Base-by-base conservation (phyloP, 2,329 filamentous ascomycete genomes). In the Epichloe aotearoae region DNA sequence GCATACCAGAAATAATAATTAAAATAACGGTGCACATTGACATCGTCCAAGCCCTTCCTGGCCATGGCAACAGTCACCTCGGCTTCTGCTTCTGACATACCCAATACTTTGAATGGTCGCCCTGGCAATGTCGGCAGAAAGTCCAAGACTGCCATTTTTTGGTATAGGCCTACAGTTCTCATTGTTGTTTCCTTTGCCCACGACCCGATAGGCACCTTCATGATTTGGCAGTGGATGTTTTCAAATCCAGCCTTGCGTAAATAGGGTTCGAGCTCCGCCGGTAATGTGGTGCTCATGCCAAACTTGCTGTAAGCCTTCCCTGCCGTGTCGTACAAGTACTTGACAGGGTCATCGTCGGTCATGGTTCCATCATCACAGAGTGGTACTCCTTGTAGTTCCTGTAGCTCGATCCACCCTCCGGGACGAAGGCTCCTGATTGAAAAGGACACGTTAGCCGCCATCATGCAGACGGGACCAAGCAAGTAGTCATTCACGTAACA, bases 321-420 rank as follows among this genome's bases (percentile, higher is more conserved):
- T 19, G 52, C 54, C 17, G 54, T 45, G 7, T 51, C 37, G 45
- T 55, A 53, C 15, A 54, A 51, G 14, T 38, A 36, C 4, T 49
- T 49, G 41, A 56, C 52, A 7, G 56, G 47, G 37, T 57, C 53
- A 37, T 57, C 51, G 8, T 49, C 49, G n/a, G 49, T 15, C 57
- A 58, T 57, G 11, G 64, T 65, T 38, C 57, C 64, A 50, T 67
- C 65, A 54, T 70, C 67, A 53, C 64, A 68, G 30, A 59, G 58
- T 14, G 67, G 58, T 19, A 54, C 57, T 40, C 59, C 60, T 47
- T 66, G 61, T 34, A 67, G 57, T 38, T 72, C 69, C 39, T 69
- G 64, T 15, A 70, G 60, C 57, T 74, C 70, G 23, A 73, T 59
- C 64, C 69, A 71, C 44, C 70, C 71, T 41, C 72, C 71, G 2